phyloP scores from a whole-genome alignment of 169 alveolate species.

The Amoebophrya sp. region DNA sequence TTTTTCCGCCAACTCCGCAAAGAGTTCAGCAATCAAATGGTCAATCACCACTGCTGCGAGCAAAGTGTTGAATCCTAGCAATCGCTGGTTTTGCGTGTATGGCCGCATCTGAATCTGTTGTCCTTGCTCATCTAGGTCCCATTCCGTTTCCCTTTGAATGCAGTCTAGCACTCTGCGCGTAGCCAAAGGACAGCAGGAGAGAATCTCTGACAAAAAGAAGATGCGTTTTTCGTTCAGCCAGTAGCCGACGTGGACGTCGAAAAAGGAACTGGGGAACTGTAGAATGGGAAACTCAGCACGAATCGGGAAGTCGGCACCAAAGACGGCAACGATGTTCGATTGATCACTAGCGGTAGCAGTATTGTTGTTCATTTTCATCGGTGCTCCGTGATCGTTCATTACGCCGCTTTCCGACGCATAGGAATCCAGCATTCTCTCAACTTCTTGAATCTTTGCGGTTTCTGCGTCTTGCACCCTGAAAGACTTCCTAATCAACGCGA shows the following conservation, averaged over 20 bases:
- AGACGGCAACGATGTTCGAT: no score
- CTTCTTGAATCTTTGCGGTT: not conserved
- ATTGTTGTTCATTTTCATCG: no score
- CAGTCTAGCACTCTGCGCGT: not conserved
- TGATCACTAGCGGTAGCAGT: not conserved
- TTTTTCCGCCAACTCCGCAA: not conserved
- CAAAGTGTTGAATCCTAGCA: not conserved
- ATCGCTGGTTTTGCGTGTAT: not conserved
- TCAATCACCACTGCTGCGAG: not conserved
- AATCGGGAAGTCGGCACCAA: no score
- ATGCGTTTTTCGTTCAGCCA: not conserved
- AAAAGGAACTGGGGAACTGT: not conserved
- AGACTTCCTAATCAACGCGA: not conserved
- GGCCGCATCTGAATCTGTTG: not conserved
- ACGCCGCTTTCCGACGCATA: no score
- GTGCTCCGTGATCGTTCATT: no score
- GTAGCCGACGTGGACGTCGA: not conserved
- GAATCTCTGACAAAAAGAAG: not conserved
- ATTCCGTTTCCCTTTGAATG: not conserved
- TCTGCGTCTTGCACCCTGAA: not conserved
- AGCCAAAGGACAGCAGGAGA: not conserved
- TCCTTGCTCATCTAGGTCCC: not conserved
- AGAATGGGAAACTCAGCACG: not conserved
- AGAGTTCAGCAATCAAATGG: not conserved
- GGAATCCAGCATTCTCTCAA: no score